Base-by-base conservation (phyloP, 805 yeast genomes). In the Cyberlindnera veronae region DNA sequence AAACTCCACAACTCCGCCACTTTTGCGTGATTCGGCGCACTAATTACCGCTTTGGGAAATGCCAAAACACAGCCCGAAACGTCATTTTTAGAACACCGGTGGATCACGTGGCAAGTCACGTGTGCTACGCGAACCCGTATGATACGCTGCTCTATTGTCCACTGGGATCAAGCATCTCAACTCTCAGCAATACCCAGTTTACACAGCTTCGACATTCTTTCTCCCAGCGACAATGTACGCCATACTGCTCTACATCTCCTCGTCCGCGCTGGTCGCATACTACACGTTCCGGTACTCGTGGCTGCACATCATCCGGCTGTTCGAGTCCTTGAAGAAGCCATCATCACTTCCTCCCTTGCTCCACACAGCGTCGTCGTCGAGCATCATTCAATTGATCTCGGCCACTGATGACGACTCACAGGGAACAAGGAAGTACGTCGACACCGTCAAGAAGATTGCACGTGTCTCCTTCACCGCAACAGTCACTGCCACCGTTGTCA, bases 381-480 rank as follows among this genome's bases (percentile, higher is more conserved):
- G 40, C 12, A 29, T 53, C 30, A 30, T 46, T 0, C 47, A 36
- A 14, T 17, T 53, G 15, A 41, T 49, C 3, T 35, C 41, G 15
- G 13, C 19, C 10, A 28, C 35, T 2, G 42, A 43, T 21, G 29
- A 31, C 14, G 37, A 32, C 26, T 29, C 26, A 13, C 12, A 13
- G 14, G 16, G 20, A 11, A 35, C 15, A 7, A 21, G 13, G 26
- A 38, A 10, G 6, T 29, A 38, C 8, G 23, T 45, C 7, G 38
- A 31, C 13, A 11, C 11, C 23, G 29, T 41, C 10, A 46, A 51
- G 21, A 28, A 26, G 12, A 8, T 42, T 1, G 44, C 57, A 1
- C 44, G 57, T 14, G 21, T 51, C 7, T 37, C 42, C 3, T 55
- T 55, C 35, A 38, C 58, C 6, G 18, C 42, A n/a, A 55, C 50